Evolutionary conservation across 768 basidiomycete genomes (phyloP), one percentile per base, ranked within the genome.

Genomic region (Sarcodon aspratus): DNA sequence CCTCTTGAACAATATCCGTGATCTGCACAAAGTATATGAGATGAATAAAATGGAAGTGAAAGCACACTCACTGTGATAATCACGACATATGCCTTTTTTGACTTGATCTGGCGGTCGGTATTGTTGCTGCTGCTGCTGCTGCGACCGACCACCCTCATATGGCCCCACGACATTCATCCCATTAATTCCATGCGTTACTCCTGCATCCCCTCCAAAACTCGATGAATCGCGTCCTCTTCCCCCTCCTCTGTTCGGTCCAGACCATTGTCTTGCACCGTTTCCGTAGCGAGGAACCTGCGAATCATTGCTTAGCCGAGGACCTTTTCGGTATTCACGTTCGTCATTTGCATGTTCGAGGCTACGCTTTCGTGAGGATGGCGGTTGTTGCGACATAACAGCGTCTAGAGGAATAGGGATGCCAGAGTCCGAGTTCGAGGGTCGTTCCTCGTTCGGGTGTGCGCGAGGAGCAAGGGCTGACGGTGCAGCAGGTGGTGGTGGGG

Each of bases 1-100:
- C 94, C 94, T 33, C 92, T 80, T 36, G 87, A 78, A 57, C 94
- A 98, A 66, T 82, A 96, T 1, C 94, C 94, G 50, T 82, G 82
- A 60, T 94, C 94, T 97, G 55, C 7, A 42, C 45, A 8, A 52
- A 42, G 49, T 27, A 43, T 15, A 49, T 47, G 47, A 53, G 52
- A 50, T 48, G 50, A 48, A 40, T 54, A 38, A 47, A 44, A 33
- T 34, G 37, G 48, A 36, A 15, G 27, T 36, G 34, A 43, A 45
- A 12, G 17, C 48, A 48, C 5, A 75, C 93, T 60, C 60, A 94
- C 94, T 89, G 64, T 94, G 81, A 63, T 95, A 97, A 65, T 97
- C 92, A 51, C 85, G 77, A 68, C 93, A 97, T 52, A 85, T 76
- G 10, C 86, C 86, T 54, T 80, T 75, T 52, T 77, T 42, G 17